Evolutionary conservation across 345 rosid species (phyloP), one percentile per base, ranked within the genome.

Genomic region (Aurinia saxatilis): DNA sequence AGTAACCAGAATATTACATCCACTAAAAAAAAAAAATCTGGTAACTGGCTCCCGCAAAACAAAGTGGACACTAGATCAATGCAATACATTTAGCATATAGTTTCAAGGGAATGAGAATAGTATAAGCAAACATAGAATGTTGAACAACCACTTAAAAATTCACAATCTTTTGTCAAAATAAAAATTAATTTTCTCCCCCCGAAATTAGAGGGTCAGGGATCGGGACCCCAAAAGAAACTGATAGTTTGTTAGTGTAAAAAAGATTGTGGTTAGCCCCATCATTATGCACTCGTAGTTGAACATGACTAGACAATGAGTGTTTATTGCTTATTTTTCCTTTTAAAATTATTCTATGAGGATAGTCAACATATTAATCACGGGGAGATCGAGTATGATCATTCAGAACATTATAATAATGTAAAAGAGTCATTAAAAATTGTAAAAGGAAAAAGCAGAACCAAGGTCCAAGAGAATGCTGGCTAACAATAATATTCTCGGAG

Each of bases 211-310:
- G 44, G 49, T 61, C 50, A 33, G 67, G 13, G 58, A 31, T 49
- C 39, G 60, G 75, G 75, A 71, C 60, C 70, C 48, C 49, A 50
- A 42, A 39, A 40, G 21, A 50, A 50, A 51, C 10, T 49, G 34
- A 25, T 39, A 70, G 67, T 46, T 40, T 48, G 57, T 37, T 61
- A 53, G 50, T 49, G 31, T 60, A 47, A 37, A 60, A 49, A 35
- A 42, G 56, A 37, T 64, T 50, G 70, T 71, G 75, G 66, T 64
- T 64, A 39, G 15, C 45, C 25, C 36, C 71, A 65, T 57, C 75
- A 71, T 71, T 50, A 50, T 64, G 66, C 70, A 64, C 70, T 57
- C 71, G 48, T 65, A 50, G 75, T 71, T 64, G 66, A 64, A 57
- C 10, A 57, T 71, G 75, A 71, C 75, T 49, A 57, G 60, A 53